Conservation (phyloP, 345 rosid genomes). For the Melastoma malabathricum region DNA sequence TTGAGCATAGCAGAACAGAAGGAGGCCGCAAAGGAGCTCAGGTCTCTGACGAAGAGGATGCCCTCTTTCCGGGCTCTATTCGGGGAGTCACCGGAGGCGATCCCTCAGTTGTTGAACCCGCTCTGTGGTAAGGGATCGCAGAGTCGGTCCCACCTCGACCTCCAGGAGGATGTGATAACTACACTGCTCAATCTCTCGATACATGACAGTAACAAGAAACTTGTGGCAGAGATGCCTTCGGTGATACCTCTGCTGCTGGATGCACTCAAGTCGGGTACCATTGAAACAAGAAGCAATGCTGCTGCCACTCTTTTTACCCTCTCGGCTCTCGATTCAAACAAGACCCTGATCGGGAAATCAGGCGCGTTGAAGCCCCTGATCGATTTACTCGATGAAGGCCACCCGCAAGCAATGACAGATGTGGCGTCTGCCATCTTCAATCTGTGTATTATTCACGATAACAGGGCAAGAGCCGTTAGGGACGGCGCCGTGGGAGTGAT, state of each 20-base stretch:
- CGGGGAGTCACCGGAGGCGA: conserved; percentile 43
- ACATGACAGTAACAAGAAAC: conserved; percentile 85
- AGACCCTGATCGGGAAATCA: conserved; percentile 58
- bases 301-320: conserved; percentile 87
- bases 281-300: conserved; percentile 75
- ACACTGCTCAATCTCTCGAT: conserved; percentile 78
- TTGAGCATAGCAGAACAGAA: conserved; percentile 41
- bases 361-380: conserved; percentile 70
- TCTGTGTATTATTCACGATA: conserved; percentile 65
- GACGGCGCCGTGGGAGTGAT: conserved; percentile 77
- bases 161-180: conserved; percentile 88
- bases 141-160: conserved; percentile 29
- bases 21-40: conserved; percentile 70
- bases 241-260: conserved; percentile 71
- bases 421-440: conserved; percentile 88
- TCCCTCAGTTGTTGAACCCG: conserved; percentile 52
- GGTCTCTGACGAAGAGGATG: conserved; percentile 49
- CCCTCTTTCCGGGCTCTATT: conserved; percentile 72
- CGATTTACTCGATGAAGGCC: conserved; percentile 68
- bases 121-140: conserved; percentile 25
- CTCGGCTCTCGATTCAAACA: conserved; percentile 81
- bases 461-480: conserved; percentile 64
- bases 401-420: conserved; percentile 66
- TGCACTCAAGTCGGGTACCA: conserved; percentile 49
- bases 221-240: conserved; percentile 60